Evolutionary conservation across 768 basidiomycete species (phyloP), one percentile per base, ranked within the genome.

Genomic region (Tricholoma hemisulphureum): DNA sequence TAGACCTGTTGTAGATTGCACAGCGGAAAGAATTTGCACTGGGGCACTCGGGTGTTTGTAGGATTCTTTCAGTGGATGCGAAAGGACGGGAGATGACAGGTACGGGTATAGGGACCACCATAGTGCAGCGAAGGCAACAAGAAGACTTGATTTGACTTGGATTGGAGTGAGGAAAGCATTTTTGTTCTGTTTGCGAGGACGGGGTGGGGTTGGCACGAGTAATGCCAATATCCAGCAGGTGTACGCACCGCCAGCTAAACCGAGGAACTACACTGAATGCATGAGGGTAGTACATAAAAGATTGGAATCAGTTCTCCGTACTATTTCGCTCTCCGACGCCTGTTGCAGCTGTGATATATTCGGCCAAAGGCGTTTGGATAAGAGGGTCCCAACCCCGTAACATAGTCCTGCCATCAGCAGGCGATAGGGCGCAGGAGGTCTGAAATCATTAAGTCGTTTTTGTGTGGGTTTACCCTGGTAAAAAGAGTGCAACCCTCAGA

Each of bases 1-100:
- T 13, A 88, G 75, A 1, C 95, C 95, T 1, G 92, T 95, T n/a
- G 81, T 70, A 18, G 89, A 89, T 55, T 84, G 78, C 18, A 80
- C 79, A 1, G 88, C 80, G 1, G 83, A 90, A 50, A 88, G 81
- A 23, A 93, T 82, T 32, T 78, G 82, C n/a, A 91, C 73, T 2
- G 84, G 82, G 57, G 78, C 78, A 28, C 67, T 71, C 2, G 82
- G 82, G 60, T 82, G 83, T 26, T 69, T 74, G 64, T 82, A 86
- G 4, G 83, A 76, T 56, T 75, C 69, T 24, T 64, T 58, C 14
- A 84, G 69, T 34, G 84, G 86, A 66, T 82, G 80, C 2, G 79
- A 80, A 31, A 89, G 78, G 16, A 84, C 79, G 9, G 85, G 86
- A 49, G 85, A 82, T 20, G 69, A 73, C n/a, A 87, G 60, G 26